These are phyloP conservation scores for Saccharomycopsis phalli DNA, from an alignment of 1,139 yeast genomes.

Conservation along the genomic window DNA sequence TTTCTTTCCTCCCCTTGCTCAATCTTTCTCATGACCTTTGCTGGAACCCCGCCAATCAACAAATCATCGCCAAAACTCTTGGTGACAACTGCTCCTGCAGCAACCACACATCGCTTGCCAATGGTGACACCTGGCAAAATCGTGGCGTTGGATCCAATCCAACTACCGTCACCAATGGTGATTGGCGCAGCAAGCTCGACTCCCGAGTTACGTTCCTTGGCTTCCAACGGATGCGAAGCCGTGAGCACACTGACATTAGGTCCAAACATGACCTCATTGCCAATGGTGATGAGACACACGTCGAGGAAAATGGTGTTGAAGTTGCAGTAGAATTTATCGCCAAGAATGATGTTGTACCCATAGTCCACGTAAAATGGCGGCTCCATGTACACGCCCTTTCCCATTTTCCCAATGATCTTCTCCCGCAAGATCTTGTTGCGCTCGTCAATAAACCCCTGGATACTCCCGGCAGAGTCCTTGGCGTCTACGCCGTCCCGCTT, in stretches of 20 bases:
- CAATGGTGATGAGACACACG: conserved; percentile 52
- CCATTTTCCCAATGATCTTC: conserved; percentile 39
- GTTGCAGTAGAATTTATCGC: conserved; percentile 45
- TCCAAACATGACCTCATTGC: conserved; percentile 51
- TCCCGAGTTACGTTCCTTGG: conserved; percentile 35
- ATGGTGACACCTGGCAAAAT: conserved; percentile 60
- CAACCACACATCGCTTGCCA: conserved; percentile 56
- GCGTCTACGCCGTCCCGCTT: not conserved
- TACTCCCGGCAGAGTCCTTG: conserved; percentile 9
- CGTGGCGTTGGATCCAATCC: conserved; percentile 52
- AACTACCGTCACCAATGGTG: conserved; percentile 51
- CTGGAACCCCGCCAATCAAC: conserved; percentile 57
- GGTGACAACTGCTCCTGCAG: conserved; percentile 59
- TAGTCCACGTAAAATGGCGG: conserved; percentile 51
- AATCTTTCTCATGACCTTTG: conserved; percentile 35
- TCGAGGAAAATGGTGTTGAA: conserved; percentile 52
- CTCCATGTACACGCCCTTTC: conserved; percentile 36
- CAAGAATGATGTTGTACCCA: conserved; percentile 45
- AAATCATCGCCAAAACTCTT: conserved; percentile 42
- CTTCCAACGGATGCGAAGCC: conserved; percentile 57
- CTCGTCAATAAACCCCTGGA: conserved; percentile 30
- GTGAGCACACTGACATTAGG: conserved; percentile 55
- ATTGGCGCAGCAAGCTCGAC: conserved; percentile 50
- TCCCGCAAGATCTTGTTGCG: conserved; percentile 29
- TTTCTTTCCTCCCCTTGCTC: conserved; percentile 2